These are phyloP conservation scores for Aureobasidium lini DNA, from an alignment of 2,329 filamentous ascomycete genomes.

Conservation along the genomic window DNA sequence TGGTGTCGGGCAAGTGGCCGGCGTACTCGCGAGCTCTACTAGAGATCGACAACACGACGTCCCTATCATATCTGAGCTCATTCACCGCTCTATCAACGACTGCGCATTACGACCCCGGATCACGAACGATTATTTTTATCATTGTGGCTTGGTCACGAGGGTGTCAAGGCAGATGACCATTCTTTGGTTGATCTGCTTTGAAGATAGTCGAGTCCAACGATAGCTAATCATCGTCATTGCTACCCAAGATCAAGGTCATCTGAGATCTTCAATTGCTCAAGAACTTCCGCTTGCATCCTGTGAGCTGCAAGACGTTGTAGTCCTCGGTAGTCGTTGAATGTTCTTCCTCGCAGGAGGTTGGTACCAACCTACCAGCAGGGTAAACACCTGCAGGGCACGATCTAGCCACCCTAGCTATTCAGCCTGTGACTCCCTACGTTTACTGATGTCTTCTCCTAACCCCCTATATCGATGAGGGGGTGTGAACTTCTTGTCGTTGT, in stretches of 20 bases:
- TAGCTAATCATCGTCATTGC: neutral
- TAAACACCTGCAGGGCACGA: neutral
- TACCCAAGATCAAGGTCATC: neutral
- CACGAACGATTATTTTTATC: neutral
- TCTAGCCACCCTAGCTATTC: neutral
- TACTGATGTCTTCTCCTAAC: neutral
- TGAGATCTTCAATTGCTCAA: neutral
- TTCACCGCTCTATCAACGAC: neutral
- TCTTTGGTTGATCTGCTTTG: neutral
- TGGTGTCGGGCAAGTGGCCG: conserved; percentile 32
- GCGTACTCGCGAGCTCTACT: conserved; percentile 31
- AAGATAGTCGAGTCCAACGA: neutral
- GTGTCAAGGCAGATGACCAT: neutral
- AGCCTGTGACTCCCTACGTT: neutral
- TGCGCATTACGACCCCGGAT: neutral
- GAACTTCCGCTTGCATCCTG: neutral
- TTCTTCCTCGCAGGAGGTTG: neutral
- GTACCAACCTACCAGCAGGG: neutral
- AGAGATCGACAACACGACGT: neutral
- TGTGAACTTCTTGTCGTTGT: neutral
- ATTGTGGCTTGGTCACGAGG: neutral
- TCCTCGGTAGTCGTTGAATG: neutral
- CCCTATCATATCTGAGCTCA: neutral
- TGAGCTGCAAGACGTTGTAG: neutral
- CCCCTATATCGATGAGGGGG: neutral